These are phyloP conservation scores for Paspalum vaginatum DNA, from an alignment of 176 grass and related monocot genomes.

Conservation along the genomic window DNA sequence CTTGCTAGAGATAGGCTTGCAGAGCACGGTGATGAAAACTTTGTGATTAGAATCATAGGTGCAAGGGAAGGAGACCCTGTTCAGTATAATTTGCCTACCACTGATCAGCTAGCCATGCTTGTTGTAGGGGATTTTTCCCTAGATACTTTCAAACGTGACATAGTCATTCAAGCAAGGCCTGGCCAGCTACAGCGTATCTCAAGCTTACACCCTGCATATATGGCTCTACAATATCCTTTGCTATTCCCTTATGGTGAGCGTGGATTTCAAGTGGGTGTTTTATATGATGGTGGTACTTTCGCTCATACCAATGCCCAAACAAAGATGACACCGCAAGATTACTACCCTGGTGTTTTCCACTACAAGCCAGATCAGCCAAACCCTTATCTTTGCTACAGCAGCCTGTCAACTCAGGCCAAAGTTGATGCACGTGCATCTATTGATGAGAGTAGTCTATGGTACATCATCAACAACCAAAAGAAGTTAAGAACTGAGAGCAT, in stretches of 20 bases:
- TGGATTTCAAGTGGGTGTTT: background rate
- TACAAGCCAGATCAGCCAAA: background rate
- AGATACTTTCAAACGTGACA: too few relatives aligned
- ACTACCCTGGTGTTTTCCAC: background rate
- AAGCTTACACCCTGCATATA: too few relatives aligned
- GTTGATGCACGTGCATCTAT: background rate
- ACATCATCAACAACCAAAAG: accelerated
- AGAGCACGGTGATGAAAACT: background rate
- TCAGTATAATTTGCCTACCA: too few relatives aligned
- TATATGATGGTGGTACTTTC: background rate
- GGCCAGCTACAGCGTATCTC: too few relatives aligned
- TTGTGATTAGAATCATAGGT: background rate
- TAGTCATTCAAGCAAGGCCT: accelerated
- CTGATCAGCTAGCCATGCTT: too few relatives aligned
- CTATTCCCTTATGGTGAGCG: background rate
- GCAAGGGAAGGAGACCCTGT: too few relatives aligned
- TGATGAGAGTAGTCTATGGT: background rate
- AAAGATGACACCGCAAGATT: background rate
- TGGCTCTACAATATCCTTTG: background rate
- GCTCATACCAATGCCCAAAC: background rate
- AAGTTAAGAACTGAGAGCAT: background rate
- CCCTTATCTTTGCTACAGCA: background rate
- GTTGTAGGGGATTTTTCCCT: background rate
- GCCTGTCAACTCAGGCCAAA: background rate
- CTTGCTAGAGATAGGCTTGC: background rate